Conservation (phyloP, 768 basidiomycete species). For the Naganishia antarctica region DNA sequence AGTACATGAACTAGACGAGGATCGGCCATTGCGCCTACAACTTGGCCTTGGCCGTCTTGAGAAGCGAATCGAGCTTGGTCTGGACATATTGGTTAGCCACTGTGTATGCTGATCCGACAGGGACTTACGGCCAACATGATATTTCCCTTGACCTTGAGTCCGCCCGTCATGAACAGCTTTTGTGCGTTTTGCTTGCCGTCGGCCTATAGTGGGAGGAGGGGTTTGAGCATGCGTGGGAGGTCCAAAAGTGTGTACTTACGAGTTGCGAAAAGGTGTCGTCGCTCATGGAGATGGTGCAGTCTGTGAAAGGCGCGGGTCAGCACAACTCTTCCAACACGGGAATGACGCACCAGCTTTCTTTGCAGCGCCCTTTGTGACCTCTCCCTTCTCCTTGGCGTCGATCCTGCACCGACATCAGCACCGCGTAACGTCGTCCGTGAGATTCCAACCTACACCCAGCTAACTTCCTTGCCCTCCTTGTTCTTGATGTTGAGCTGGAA, state of each 20-base stretch:
- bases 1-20: too few relatives aligned
- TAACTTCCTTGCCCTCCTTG: slow-evolving; percentile 62
- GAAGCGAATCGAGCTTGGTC: slow-evolving; percentile 18
- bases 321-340: not conserved
- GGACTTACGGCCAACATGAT: slow-evolving; percentile 29
- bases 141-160: slow-evolving; percentile 62
- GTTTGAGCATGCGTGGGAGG: not conserved
- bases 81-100: not conserved
- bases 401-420: slow-evolving; percentile 55
- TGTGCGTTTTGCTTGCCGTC: slow-evolving; percentile 71
- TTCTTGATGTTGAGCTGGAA: slow-evolving; percentile 81
- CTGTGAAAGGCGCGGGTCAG: slow-evolving; percentile 58
- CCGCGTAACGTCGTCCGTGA: not conserved
- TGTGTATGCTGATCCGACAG: too few relatives aligned
- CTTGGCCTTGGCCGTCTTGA: slow-evolving; percentile 17
- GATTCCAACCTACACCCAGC: slow-evolving; percentile 55
- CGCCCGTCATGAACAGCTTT: slow-evolving; percentile 93
- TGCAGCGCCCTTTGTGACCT: slow-evolving; percentile 39
- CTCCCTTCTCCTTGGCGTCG: slow-evolving; percentile 68
- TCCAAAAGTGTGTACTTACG: slow-evolving; percentile 1
- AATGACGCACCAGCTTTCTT: slow-evolving; percentile 41
- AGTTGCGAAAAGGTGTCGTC: slow-evolving; percentile 48
- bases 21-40: not conserved
- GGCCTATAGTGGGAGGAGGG: slow-evolving; percentile 49
- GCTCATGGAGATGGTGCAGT: slow-evolving; percentile 69